Evolutionary conservation across 2,329 filamentous ascomycete genomes (phyloP), one percentile per base, ranked within the genome.

Genomic region (Cladosporium sp.): DNA sequence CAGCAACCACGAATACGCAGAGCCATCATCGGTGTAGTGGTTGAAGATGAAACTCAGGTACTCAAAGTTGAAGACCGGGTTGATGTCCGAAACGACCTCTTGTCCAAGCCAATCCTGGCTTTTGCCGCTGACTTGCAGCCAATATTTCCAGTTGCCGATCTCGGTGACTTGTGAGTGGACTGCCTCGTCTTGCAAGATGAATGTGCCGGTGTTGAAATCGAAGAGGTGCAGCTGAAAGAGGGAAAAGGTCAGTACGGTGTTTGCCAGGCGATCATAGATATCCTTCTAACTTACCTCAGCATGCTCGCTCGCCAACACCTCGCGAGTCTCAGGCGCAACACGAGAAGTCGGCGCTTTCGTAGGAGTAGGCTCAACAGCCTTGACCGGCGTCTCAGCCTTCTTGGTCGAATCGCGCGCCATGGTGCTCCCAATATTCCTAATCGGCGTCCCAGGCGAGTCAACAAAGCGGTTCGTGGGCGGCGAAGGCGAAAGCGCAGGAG

Each of bases 41-140:
- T 99, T 99, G 85, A 99, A 99, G 74, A 99, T 97, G 77, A 98
- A 98, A 0, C 94, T 98, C n/a, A 97, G 84, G 73, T 94, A 98
- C 77, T 99, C 95, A 70, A 97, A 98, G 80, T 98, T 98, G 83
- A 98, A 99, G 23, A 99, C 93, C 0, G 95, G 95, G 73, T 98
- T 98, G 78, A 98, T 92, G 71, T 99, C 95, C 7, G 92, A 90
- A 32, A 93, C 84, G 32, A 99, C 88, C 2, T 90, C 86, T 69
- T 96, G 91, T 25, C 93, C 93, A 2, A 99, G 83, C 92, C 93
- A 97, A 63, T 93, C 88, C 73, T 88, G 89, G 36, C 91, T 87
- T 46, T 86, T 84, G 67, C 90, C 89, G 49, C 87, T 86, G 64
- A 98, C 89, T 74, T 97, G 92, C 34, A 99, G 83, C 93, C 93